Evolutionary conservation across 2,329 filamentous ascomycete species (phyloP).

Genomic region (Huntiella savannae): DNA sequence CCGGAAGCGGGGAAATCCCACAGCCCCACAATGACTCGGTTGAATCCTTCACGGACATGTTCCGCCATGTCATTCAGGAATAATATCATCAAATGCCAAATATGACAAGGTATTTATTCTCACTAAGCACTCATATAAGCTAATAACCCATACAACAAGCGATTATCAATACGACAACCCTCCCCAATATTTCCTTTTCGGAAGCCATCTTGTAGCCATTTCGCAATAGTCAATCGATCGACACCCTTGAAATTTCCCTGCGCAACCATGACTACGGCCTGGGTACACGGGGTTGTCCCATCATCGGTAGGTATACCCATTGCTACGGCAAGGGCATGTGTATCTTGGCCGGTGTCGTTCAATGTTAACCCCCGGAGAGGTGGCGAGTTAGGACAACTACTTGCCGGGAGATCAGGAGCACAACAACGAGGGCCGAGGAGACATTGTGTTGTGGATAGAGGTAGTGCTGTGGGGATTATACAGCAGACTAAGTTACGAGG

Average conservation of each 20-base stretch:
- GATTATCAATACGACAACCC: constrained; percentile 18
- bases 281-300: constrained; percentile 17
- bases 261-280: constrained; percentile 18
- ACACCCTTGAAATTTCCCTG: constrained; percentile 18
- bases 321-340: not conserved
- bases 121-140: constrained; percentile 14
- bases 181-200: constrained; percentile 13
- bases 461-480: not conserved
- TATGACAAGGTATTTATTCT: not conserved
- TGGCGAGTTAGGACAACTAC: not conserved
- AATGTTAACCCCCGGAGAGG: too few relatives aligned
- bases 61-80: too few relatives aligned
- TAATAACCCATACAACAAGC: constrained; percentile 15
- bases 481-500: too few relatives aligned
- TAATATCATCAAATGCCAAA: too few relatives aligned
- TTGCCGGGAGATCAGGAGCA: constrained; percentile 6
- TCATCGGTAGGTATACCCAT: constrained; percentile 1
- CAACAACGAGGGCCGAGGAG: constrained; percentile 10
- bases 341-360: not conserved
- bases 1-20: too few relatives aligned
- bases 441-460: not conserved
- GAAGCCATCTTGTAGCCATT: constrained; percentile 16
- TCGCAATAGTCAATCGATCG: constrained; percentile 12
- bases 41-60: too few relatives aligned
- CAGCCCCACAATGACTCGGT: too few relatives aligned